A percentile compares a stretch with the other conserved stretches of the same genome.
Evolutionary conservation across 192 early-diverging fungal genomes (phyloP).

Genomic region (Spinellus fusiger): DNA sequence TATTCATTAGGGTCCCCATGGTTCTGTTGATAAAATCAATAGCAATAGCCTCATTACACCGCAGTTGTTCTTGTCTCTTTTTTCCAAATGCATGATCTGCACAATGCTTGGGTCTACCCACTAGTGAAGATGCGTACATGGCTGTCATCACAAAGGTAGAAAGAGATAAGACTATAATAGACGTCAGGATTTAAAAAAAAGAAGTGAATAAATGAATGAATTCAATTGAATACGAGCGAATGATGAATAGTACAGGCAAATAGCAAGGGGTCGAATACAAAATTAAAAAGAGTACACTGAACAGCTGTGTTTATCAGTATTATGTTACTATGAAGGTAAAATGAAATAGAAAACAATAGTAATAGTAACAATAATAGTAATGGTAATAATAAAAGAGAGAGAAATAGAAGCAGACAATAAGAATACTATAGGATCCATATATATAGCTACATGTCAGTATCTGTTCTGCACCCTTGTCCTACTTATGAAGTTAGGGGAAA

Average conservation of each 20-base stretch:
- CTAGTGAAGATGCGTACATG: conserved; percentile 9
- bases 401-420: background rate
- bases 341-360: too few species aligned
- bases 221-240: background rate
- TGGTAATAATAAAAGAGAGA: too few species aligned
- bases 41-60: conserved; percentile 10
- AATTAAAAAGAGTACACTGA: too few species aligned
- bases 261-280: too few species aligned
- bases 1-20: conserved; percentile 27
- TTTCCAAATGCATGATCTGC: conserved; percentile 23
- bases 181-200: conserved; percentile 1
- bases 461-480: too few species aligned
- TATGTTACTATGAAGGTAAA: too few species aligned
- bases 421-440: too few species aligned
- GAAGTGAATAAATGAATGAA: background rate
- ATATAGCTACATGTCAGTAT: too few species aligned
- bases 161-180: conserved; percentile 1
- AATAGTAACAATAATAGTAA: too few species aligned
- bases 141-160: conserved; percentile 9
- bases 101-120: conserved; percentile 21
- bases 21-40: conserved; percentile 4
- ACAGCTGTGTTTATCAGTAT: too few species aligned
- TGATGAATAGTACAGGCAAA: conserved; percentile 5
- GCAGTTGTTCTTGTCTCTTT: conserved; percentile 19
- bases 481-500: too few species aligned